Base-by-base conservation (phyloP, 2,329 filamentous ascomycete genomes). In the Colletotrichum liaoningense region DNA sequence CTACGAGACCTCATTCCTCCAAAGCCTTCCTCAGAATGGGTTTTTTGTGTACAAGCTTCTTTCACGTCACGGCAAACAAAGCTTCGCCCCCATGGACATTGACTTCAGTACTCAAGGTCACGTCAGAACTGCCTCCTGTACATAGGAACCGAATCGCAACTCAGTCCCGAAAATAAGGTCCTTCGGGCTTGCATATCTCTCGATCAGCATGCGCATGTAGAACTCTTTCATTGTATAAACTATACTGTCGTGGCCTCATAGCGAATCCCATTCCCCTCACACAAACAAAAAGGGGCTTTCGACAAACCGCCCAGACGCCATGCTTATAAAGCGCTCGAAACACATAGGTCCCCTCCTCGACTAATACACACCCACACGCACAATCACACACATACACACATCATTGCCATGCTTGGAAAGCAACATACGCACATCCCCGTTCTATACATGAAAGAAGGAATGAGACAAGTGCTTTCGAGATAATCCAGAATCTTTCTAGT, bases 261-360 rank as follows among this genome's bases (percentile, higher is more conserved):
- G 35, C 56, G 52, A 54, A 69, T 64, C 59, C 28, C 60, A 24
- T 65, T 64, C 22, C 56, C 69, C 65, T 42, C 30, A 63, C 46
- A 38, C 42, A 49, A 64, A 42, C 38, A 11, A 55, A 55, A 55
- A 46, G 62, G 49, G 62, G 62, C 62, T 38, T 16, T 24, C n/a
- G 30, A 68, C 46, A 28, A 63, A 42, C 52, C 65, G 33, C 62
- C 65, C 54, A 63, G 58, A 72, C 69, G 69, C 69, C 69, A 72
- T 69, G 69, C 69, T 72, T 72, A 38, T 62, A 63, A 72, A 72
- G 69, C 69, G 69, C 69, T 72, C 56, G 35, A 58, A 72, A 60
- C 42, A 72, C 62, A 38, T 33, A n/a, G 9, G 11, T 28, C 49
- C 62, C 4, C 33, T 35, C 11, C 11, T 5, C 33, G 33, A 35